Evolutionary conservation across 257 asterid genomes (phyloP).

Genomic region (Fraxinus cuspidata): DNA sequence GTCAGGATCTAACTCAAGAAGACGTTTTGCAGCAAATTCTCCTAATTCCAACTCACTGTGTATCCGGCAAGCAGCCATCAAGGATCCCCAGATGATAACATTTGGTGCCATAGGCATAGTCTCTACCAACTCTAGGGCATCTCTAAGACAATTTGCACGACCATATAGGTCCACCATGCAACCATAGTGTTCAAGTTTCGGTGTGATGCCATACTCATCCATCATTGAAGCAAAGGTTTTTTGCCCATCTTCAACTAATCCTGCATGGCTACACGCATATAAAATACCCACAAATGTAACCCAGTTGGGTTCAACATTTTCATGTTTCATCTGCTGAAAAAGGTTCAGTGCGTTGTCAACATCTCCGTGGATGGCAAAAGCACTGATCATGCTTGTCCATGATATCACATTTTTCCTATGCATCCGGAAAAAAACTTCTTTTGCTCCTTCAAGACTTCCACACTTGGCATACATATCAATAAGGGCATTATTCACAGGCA

Average conservation of each 20-base stretch:
- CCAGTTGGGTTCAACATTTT: conserved; percentile 65
- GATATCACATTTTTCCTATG: conserved; percentile 61
- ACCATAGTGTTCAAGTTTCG: conserved; percentile 72
- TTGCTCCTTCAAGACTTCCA: conserved; percentile 63
- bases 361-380: conserved; percentile 67
- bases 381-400: conserved; percentile 73
- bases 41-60: conserved; percentile 70
- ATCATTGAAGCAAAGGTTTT: conserved; percentile 57
- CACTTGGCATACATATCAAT: conserved; percentile 82
- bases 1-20: conserved; percentile 67
- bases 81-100: conserved; percentile 71
- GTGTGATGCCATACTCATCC: conserved; percentile 52
- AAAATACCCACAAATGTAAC: conserved; percentile 70
- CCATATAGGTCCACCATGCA: conserved; percentile 84
- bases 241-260: conserved; percentile 64
- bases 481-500: conserved; percentile 70
- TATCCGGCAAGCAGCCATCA: conserved; percentile 71
- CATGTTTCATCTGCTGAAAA: conserved; percentile 58
- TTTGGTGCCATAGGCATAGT: conserved; percentile 81
- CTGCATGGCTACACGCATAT: conserved; percentile 77
- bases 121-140: conserved; percentile 65
- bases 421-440: conserved; percentile 46
- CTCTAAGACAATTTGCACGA: conserved; percentile 56
- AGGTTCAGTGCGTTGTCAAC: conserved; percentile 48
- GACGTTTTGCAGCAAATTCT: conserved; percentile 64